Conservation (phyloP, 139 green algal genomes). For the Chlamydomonas sp. region DNA sequence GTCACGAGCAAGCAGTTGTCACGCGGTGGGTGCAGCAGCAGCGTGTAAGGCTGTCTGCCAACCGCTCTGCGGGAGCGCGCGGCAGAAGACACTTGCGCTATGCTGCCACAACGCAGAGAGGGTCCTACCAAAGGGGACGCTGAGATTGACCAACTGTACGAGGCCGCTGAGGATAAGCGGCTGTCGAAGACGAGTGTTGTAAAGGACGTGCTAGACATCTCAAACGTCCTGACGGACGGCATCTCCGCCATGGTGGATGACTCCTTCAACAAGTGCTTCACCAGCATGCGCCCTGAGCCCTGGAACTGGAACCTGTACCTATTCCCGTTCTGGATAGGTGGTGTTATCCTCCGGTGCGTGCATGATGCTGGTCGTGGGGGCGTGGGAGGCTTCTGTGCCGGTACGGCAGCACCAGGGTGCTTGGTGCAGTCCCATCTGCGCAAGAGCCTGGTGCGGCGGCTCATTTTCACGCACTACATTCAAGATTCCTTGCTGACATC, state of each 20-base stretch:
- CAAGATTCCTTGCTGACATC: not conserved
- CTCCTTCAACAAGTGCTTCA: slow-evolving; percentile 96
- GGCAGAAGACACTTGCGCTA: no score
- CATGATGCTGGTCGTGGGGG: no score
- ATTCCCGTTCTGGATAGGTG: slow-evolving; percentile 85
- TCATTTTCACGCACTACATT: not conserved
- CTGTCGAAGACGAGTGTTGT: slow-evolving; percentile 44
- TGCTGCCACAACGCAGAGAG: slow-evolving; percentile 4
- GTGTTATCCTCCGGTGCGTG: slow-evolving; percentile 51
- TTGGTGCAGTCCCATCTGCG: not conserved
- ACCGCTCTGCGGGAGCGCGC: no score
- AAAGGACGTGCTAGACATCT: slow-evolving; percentile 86
- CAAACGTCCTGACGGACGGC: slow-evolving; percentile 82
- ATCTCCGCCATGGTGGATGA: slow-evolving; percentile 93
- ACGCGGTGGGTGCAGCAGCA: not conserved
- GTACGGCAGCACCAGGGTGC: not conserved
- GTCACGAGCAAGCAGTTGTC: slow-evolving; percentile 9
- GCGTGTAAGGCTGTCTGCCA: no score
- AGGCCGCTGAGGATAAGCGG: slow-evolving; percentile 39
- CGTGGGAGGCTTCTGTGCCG: not conserved
- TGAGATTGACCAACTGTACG: slow-evolving; percentile 47
- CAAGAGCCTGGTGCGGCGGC: not conserved
- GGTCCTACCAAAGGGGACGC: slow-evolving; percentile 21
- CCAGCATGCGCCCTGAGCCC: slow-evolving; percentile 71
- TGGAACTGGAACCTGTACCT: slow-evolving; percentile 99